These are phyloP conservation scores for Talaromyces marneffei DNA, from an alignment of 2,329 filamentous ascomycete species.

Conservation along the genomic window DNA sequence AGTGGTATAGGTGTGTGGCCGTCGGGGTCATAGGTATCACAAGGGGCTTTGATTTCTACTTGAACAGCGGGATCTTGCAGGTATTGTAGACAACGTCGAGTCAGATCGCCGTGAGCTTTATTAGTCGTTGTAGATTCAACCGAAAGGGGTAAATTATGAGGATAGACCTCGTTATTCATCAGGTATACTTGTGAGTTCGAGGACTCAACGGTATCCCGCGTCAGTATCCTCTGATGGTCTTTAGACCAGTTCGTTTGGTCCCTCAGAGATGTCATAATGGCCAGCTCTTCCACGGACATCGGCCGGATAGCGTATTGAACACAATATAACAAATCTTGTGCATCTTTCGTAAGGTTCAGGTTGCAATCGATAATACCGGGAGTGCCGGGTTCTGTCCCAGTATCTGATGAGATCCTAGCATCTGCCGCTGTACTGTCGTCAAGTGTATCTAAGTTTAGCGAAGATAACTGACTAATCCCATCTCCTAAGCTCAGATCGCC, in stretches of 20 bases:
- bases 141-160: background rate
- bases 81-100: background rate
- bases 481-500: background rate
- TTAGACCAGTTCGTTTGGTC: background rate
- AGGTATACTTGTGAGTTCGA: background rate
- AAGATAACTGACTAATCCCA: background rate
- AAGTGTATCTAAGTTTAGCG: background rate
- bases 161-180: background rate
- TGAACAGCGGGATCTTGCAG: background rate
- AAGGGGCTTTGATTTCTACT: background rate
- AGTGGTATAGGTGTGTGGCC: background rate
- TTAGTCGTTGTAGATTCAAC: background rate
- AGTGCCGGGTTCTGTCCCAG: background rate
- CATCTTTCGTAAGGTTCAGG: background rate
- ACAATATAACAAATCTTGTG: background rate
- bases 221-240: background rate
- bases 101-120: background rate
- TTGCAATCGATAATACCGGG: background rate
- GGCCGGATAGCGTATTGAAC: background rate
- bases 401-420: background rate
- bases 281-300: background rate
- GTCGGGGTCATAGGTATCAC: background rate
- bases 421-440: background rate
- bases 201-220: background rate
- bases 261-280: background rate